A percentile compares a stretch with the other conserved stretches of the same genome.
Conservation (phyloP, 768 basidiomycete genomes). For the Kwoniella dejecticola region DNA sequence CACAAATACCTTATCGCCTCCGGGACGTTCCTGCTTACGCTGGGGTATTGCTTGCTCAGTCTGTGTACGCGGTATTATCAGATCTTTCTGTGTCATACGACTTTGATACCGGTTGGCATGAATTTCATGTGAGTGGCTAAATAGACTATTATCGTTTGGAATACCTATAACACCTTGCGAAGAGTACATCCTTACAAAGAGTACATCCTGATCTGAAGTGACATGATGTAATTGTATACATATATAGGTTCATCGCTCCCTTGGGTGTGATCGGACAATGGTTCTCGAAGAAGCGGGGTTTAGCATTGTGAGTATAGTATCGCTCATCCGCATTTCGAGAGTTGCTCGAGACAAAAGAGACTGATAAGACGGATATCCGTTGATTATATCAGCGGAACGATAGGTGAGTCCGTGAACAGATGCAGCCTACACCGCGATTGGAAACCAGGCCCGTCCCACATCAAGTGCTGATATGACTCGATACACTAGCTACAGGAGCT, state of each 20-base stretch:
- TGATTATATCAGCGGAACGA: not conserved
- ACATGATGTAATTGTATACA: too few species aligned
- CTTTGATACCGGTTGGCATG: conserved; percentile 27
- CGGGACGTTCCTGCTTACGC: conserved; percentile 21
- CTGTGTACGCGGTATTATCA: conserved; percentile 32
- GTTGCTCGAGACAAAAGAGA: too few species aligned
- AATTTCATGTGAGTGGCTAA: conserved; percentile 30
- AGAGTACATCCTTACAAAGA: too few species aligned
- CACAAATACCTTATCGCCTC: conserved; percentile 20
- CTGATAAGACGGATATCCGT: not conserved
- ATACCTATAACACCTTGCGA: too few species aligned
- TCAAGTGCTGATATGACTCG: too few species aligned
- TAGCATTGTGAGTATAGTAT: conserved; percentile 20
- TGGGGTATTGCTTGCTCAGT: conserved; percentile 29
- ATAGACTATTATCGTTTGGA: not conserved
- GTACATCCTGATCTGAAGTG: too few species aligned
- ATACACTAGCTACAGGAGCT: conserved; percentile 12
- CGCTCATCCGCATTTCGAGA: not conserved
- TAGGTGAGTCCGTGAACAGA: not conserved
- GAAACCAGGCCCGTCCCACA: too few species aligned
- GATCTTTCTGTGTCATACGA: conserved; percentile 29
- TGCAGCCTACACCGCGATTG: too few species aligned
- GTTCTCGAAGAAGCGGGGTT: conserved; percentile 13
- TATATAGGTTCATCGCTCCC: conserved; percentile 18
- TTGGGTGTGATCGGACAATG: conserved; percentile 21